Evolutionary conservation across 1,284 basidiomycete species (phyloP).

Genomic region (Naganishia cerealis): DNA sequence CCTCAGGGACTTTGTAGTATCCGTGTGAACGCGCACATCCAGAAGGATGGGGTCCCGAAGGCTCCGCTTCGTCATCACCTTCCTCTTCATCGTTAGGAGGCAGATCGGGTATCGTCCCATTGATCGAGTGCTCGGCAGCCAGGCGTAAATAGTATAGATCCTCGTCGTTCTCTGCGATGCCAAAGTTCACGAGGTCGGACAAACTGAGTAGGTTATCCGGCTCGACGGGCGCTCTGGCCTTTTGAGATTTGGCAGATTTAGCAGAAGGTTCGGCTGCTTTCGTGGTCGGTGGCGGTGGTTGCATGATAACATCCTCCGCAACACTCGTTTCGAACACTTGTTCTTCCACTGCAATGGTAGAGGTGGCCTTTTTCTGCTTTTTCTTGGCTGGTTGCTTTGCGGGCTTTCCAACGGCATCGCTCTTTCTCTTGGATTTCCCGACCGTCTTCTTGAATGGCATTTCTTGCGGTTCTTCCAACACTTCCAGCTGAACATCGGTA

Average conservation of each 20-base stretch:
- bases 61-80: constrained; percentile 39
- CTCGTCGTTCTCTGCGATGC: constrained; percentile 81
- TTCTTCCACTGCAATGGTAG: constrained; percentile 31
- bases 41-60: constrained; percentile 62
- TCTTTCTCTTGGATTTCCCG: constrained; percentile 32
- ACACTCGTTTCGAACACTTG: constrained; percentile 29
- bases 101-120: constrained; percentile 42
- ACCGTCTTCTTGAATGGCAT: constrained; percentile 8
- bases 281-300: neutral
- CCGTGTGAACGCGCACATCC: constrained; percentile 90
- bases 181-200: constrained; percentile 44
- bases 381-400: constrained; percentile 37
- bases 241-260: constrained; percentile 6
- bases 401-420: constrained; percentile 31
- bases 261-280: constrained; percentile 10
- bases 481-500: constrained; percentile 31
- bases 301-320: constrained; percentile 30
- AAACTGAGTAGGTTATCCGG: constrained; percentile 40
- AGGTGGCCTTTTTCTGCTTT: constrained; percentile 39
- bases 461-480: neutral
- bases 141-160: constrained; percentile 82
- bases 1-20: constrained; percentile 87
- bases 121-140: constrained; percentile 56
- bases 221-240: constrained; percentile 30
- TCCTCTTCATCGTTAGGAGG: constrained; percentile 34